A percentile compares a stretch with the other conserved stretches of the same genome.
Conservation (phyloP, 2,329 filamentous ascomycete genomes). For the Aspergillus aculeatus region DNA sequence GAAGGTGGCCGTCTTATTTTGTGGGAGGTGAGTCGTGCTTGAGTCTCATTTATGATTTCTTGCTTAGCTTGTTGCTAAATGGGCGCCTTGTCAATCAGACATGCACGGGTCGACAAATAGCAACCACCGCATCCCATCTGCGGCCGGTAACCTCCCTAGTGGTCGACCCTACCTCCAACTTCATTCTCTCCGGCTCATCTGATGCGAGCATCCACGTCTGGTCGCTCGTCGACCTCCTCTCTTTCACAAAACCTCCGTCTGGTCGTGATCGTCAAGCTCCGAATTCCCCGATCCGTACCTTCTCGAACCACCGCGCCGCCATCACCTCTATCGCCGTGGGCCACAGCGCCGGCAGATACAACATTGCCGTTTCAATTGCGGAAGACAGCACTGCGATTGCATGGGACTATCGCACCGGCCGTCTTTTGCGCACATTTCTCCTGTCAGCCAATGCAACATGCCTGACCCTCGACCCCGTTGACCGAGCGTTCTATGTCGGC, state of each 20-base stretch:
- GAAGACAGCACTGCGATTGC: conserved; percentile 85
- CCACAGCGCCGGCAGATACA: conserved; percentile 69
- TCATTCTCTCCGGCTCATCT: conserved; percentile 47
- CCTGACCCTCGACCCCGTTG: conserved; percentile 74
- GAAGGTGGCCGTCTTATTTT: conserved; percentile 80
- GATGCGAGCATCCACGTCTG: conserved; percentile 93
- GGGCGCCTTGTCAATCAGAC: conserved; percentile 27
- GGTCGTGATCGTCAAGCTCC: conserved; percentile 43
- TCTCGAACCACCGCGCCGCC: conserved; percentile 65
- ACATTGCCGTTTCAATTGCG: conserved; percentile 79
- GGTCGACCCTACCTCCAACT: conserved; percentile 61
- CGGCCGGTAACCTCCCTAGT: conserved; percentile 69
- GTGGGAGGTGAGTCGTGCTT: conserved; percentile 73
- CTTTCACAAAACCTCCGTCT: conserved; percentile 51
- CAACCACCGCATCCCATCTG: conserved; percentile 44
- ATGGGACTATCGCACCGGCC: conserved; percentile 86
- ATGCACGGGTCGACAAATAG: conserved; percentile 46
- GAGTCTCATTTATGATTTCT: neutral
- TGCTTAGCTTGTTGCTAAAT: neutral
- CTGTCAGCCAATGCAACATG: conserved; percentile 72
- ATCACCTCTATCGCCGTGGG: conserved; percentile 56
- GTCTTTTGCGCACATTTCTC: conserved; percentile 75
- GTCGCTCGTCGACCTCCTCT: conserved; percentile 74
- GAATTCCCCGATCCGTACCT: conserved; percentile 69
- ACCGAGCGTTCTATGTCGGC: conserved; percentile 77